phyloP scores from a whole-genome alignment of 768 basidiomycete species.

The Hortiboletus campestris region DNA sequence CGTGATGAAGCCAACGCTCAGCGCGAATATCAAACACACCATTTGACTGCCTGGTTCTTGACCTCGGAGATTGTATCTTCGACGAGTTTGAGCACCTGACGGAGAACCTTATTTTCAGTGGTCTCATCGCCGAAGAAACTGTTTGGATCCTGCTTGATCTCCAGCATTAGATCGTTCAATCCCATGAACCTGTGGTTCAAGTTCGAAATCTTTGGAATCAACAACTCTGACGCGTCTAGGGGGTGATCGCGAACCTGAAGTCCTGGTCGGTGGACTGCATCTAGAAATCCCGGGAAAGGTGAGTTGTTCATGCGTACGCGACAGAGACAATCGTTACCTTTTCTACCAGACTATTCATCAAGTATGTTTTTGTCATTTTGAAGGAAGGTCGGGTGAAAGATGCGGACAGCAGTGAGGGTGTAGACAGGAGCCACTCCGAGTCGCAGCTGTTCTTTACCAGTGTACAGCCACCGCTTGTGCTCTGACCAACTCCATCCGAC shows the following conservation, averaged over 20 bases:
- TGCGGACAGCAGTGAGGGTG: background rate
- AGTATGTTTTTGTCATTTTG: conserved; percentile 80
- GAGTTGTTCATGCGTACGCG: background rate
- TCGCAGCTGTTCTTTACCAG: background rate
- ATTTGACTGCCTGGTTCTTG: conserved; percentile 96
- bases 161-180: conserved; percentile 88
- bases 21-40: conserved; percentile 44
- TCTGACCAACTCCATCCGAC: no score
- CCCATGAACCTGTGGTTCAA: conserved; percentile 82
- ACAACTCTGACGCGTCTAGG: conserved; percentile 15
- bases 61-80: conserved; percentile 98
- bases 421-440: conserved; percentile 24
- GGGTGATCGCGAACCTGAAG: conserved; percentile 57
- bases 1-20: background rate
- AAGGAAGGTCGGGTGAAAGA: background rate
- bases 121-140: conserved; percentile 82
- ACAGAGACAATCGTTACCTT: conserved; percentile 47
- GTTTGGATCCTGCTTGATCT: conserved; percentile 75
- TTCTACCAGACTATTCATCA: conserved; percentile 83
- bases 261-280: conserved; percentile 92
- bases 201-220: conserved; percentile 15
- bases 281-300: conserved; percentile 36
- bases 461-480: conserved; percentile 15
- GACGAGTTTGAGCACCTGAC: conserved; percentile 80
- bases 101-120: conserved; percentile 81